A percentile compares a stretch with the other conserved stretches of the same genome.
phyloP scores from a whole-genome alignment of 1,284 basidiomycete species.

The Ustilago lituana region DNA sequence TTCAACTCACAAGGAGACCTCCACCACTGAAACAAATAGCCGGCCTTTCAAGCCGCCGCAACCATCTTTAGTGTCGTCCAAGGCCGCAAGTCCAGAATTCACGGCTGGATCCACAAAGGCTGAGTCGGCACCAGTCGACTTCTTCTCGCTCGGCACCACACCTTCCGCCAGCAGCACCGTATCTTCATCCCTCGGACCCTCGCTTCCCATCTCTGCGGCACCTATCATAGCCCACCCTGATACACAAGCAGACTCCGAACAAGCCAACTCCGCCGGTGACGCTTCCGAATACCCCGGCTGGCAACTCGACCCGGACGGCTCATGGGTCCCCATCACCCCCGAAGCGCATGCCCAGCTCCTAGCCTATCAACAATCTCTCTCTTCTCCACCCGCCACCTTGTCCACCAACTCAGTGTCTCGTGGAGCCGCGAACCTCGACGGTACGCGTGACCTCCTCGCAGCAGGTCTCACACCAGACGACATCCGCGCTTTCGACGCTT shows the following conservation, averaged over 20 bases:
- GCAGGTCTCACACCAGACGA: slow-evolving; percentile 18
- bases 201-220: slow-evolving; percentile 47
- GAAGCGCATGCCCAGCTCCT: slow-evolving; percentile 59
- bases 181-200: neutral
- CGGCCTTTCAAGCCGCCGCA: neutral
- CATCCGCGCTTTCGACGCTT: slow-evolving; percentile 44
- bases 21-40: neutral
- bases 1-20: too few relatives aligned
- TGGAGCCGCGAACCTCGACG: slow-evolving; percentile 32
- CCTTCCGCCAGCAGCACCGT: slow-evolving; percentile 1
- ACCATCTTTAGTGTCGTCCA: neutral
- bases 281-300: slow-evolving; percentile 54
- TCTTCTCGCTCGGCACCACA: slow-evolving; percentile 33
- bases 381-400: neutral
- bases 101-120: slow-evolving; percentile 4
- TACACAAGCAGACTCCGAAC: too few relatives aligned
- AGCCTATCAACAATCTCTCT: slow-evolving; percentile 33
- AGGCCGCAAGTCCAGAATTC: neutral
- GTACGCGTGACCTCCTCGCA: slow-evolving; percentile 29
- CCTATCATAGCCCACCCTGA: slow-evolving; percentile 25
- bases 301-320: slow-evolving; percentile 63
- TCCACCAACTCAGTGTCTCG: too few relatives aligned
- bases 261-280: too few relatives aligned
- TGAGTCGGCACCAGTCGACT: slow-evolving; percentile 27
- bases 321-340: slow-evolving; percentile 64